Evolutionary conservation across 2,329 filamentous ascomycete genomes (phyloP).

Genomic region (Alternaria rosae): DNA sequence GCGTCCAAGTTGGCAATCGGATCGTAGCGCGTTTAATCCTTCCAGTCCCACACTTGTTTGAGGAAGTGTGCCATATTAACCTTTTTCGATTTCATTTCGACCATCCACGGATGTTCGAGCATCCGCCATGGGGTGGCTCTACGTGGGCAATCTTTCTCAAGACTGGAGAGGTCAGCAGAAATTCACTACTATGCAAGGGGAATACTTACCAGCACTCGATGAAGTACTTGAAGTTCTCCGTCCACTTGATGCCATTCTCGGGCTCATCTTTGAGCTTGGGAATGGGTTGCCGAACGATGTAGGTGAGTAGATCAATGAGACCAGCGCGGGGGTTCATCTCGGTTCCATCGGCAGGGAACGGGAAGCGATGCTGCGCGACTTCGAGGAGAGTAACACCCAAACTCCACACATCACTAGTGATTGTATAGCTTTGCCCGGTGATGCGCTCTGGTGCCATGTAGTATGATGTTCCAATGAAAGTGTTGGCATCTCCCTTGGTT

Average conservation of each 20-base stretch:
- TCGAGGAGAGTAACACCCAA: conserved; percentile 96
- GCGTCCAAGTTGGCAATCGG: neutral
- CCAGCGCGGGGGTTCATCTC: conserved; percentile 94
- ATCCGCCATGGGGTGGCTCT: conserved; percentile 97
- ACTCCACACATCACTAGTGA: conserved; percentile 98
- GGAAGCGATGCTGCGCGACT: conserved; percentile 98
- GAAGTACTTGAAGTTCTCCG: conserved; percentile 97
- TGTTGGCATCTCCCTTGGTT: conserved; percentile 97
- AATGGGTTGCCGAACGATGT: conserved; percentile 95
- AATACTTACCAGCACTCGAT: conserved; percentile 94
- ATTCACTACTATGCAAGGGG: neutral
- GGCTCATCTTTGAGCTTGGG: conserved; percentile 96
- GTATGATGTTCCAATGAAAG: conserved; percentile 97
- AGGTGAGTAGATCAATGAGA: conserved; percentile 93
- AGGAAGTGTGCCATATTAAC: conserved; percentile 98
- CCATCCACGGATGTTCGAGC: conserved; percentile 98
- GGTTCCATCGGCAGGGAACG: conserved; percentile 94
- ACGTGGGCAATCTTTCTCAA: conserved; percentile 89
- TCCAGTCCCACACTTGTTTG: conserved; percentile 96
- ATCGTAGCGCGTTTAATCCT: conserved; percentile 60
- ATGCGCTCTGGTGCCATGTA: conserved; percentile 99
- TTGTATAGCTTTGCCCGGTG: conserved; percentile 96
- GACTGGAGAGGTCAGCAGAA: conserved; percentile 61
- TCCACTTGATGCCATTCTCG: conserved; percentile 89
- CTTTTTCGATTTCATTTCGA: conserved; percentile 92